Base-by-base conservation (phyloP, 1,284 basidiomycete species). In the Cutaneotrichosporon sp. region DNA sequence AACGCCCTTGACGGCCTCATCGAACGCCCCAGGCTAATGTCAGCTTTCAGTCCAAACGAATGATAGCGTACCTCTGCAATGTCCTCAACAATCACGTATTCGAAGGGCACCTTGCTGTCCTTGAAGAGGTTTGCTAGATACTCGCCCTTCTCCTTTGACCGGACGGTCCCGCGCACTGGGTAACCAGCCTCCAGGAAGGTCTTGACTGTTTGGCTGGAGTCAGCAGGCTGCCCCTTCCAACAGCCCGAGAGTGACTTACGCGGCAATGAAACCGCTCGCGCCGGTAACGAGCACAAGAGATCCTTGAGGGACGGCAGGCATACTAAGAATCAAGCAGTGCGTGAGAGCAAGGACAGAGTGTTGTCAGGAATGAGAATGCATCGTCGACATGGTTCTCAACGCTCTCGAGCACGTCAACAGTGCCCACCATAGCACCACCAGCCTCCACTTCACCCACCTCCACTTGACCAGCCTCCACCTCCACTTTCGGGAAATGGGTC, bases 1-100 rank as follows among this genome's bases (percentile, higher is more conserved):
- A 1, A 86, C 80, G 2, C 77, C 84, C 64, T 82, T 81, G 31
- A 87, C 82, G 1, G 82, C 83, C 37, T 84, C 81, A 61, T 86
- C 84, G 59, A 86, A 87, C 3, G 81, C 82, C n/a, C 81, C 82
- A 9, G 80, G 77, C 81, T 82, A 55, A 9, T 20, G 7, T 47
- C n/a, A 52, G 44, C 26, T 7, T n/a, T n/a, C n/a, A n/a, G n/a
- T n/a, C 4, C 22, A 3, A 24, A 9, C 19, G 9, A 10, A 7
- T 4, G 7, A 4, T 22, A 46, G 9, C 14, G 8, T 34, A 80
- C 78, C 74, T 79, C 70, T 12, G 77, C 79, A 62, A 84, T 81
- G 65, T 84, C 82, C 38, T 79, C 74, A 1, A 82, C 81, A 33
- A 82, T 73, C 29, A 78, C 78, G 26, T 54, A 57, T 20, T 80